These are phyloP conservation scores for Singerocomus rubriflavus DNA, from an alignment of 1,284 basidiomycete species.

Conservation along the genomic window DNA sequence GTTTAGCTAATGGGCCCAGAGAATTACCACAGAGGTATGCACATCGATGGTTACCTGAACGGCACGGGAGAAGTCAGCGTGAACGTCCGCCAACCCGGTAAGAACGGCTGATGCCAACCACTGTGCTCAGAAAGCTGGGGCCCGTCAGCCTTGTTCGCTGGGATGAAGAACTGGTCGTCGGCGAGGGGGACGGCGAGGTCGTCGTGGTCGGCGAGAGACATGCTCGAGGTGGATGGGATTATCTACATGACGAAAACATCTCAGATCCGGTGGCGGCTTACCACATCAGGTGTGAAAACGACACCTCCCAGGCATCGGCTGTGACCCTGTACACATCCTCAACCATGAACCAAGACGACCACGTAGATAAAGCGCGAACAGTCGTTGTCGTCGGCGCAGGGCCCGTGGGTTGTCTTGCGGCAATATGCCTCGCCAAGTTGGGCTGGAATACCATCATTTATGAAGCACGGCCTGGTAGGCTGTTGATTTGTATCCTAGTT, in stretches of 20 bases:
- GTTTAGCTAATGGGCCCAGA: constrained; percentile 79
- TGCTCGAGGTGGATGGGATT: neutral
- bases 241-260: constrained; percentile 8
- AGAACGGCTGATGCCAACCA: constrained; percentile 27
- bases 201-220: constrained; percentile 16
- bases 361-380: constrained; percentile 35
- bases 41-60: constrained; percentile 51
- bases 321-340: neutral
- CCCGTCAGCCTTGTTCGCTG: constrained; percentile 55
- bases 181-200: constrained; percentile 38
- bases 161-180: constrained; percentile 57
- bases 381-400: constrained; percentile 81
- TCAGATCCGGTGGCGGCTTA: constrained; percentile 20
- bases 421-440: constrained; percentile 80
- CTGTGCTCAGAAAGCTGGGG: constrained; percentile 42
- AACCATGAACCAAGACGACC: constrained; percentile 20
- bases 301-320: neutral
- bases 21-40: constrained; percentile 98
- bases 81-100: constrained; percentile 6
- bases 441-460: constrained; percentile 92
- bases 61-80: constrained; percentile 13
- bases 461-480: constrained; percentile 80
- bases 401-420: constrained; percentile 91
- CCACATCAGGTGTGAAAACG: constrained; percentile 14
- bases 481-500: constrained; percentile 15